Evolutionary conservation across 768 basidiomycete species (phyloP).

Genomic region (Scleroderma bovista): DNA sequence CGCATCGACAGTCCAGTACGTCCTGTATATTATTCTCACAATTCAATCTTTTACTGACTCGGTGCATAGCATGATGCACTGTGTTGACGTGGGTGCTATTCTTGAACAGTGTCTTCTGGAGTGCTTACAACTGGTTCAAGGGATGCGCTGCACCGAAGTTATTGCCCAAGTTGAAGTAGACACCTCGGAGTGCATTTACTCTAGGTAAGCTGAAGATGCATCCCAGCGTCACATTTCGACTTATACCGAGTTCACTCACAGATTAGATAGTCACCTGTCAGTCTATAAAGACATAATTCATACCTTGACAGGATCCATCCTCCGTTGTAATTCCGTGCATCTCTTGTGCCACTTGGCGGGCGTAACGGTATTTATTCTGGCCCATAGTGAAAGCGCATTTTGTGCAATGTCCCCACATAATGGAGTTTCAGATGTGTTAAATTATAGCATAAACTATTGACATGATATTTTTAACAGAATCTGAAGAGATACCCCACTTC

Average conservation of each 20-base stretch:
- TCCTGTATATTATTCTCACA: slow-evolving; percentile 11
- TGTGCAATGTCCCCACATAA: too few relatives aligned
- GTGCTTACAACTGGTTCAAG: slow-evolving; percentile 20
- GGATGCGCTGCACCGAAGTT: slow-evolving; percentile 70
- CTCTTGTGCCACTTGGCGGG: too few relatives aligned
- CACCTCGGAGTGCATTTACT: background rate
- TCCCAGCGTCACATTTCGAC: background rate
- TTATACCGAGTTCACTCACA: background rate
- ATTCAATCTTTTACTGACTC: slow-evolving; percentile 3
- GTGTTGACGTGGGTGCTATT: slow-evolving; percentile 64
- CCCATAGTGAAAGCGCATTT: too few relatives aligned
- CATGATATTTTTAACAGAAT: background rate
- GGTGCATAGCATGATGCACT: slow-evolving; percentile 78
- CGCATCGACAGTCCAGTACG: slow-evolving; percentile 58
- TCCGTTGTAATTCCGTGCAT: too few relatives aligned
- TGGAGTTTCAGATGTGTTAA: too few relatives aligned
- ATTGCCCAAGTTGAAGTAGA: slow-evolving; percentile 61
- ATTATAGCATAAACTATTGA: too few relatives aligned
- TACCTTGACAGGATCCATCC: background rate
- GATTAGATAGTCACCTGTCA: background rate
- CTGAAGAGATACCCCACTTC: background rate
- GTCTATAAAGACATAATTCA: too few relatives aligned
- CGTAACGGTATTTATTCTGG: too few relatives aligned
- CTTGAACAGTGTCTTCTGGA: background rate
- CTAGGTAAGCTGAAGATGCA: slow-evolving; percentile 12